Evolutionary conservation across 306 rosid genomes (phyloP).

Genomic region (Cucumis hystrix): DNA sequence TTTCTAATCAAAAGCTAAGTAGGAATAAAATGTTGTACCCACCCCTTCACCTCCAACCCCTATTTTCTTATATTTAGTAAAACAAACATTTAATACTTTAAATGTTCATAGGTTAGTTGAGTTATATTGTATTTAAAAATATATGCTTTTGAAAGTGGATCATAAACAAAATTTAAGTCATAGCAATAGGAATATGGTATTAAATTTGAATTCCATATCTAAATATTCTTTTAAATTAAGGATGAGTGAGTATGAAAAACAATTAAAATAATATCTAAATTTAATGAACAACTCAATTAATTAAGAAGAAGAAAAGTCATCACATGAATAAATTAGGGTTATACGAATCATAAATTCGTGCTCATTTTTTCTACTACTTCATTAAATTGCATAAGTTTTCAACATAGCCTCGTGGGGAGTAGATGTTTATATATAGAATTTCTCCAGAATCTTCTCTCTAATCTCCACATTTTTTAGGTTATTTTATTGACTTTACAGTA

Average conservation of each 20-base stretch:
- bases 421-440: not conserved
- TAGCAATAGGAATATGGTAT: too few relatives aligned
- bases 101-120: too few relatives aligned
- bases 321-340: not conserved
- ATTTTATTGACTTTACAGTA: not conserved
- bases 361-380: not conserved
- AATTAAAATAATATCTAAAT: not conserved
- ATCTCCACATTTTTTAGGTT: not conserved
- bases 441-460: not conserved
- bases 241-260: too few relatives aligned
- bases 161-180: too few relatives aligned
- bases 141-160: too few relatives aligned
- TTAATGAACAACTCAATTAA: not conserved
- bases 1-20: conserved; percentile 27
- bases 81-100: too few relatives aligned
- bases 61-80: not conserved
- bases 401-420: not conserved
- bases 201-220: too few relatives aligned
- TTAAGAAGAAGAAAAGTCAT: not conserved
- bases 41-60: not conserved
- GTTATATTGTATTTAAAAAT: too few relatives aligned
- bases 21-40: conserved; percentile 9
- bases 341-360: not conserved
- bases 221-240: too few relatives aligned
- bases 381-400: not conserved